Percentiles rank a stretch among this genome's conserved stretches.
These are phyloP conservation scores for Capillidium heterosporum DNA, from an alignment of 371 early-diverging fungal genomes.

Conservation along the genomic window DNA sequence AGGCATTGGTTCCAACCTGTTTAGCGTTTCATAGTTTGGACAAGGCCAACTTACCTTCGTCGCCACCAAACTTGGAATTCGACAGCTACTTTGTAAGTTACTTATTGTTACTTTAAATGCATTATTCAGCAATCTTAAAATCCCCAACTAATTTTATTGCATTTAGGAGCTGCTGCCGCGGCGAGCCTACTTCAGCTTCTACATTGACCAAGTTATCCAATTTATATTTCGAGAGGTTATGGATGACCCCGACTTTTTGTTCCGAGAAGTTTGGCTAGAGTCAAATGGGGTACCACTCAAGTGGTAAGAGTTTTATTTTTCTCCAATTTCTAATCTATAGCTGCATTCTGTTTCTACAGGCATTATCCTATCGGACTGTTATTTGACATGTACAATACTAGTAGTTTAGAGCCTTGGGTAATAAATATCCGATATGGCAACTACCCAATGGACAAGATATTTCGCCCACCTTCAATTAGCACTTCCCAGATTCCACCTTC, in stretches of 20 bases:
- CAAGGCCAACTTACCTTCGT: background rate
- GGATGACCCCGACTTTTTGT: background rate
- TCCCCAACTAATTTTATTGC: background rate
- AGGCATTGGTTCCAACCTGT: no score
- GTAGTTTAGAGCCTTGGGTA: background rate
- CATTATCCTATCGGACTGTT: background rate
- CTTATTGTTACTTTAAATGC: background rate
- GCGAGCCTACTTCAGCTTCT: background rate
- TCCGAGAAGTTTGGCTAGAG: background rate
- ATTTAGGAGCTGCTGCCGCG: background rate
- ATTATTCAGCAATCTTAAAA: background rate
- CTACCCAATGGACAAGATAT: background rate
- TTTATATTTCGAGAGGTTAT: background rate
- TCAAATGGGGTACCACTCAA: background rate
- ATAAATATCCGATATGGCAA: background rate
- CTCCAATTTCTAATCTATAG: background rate
- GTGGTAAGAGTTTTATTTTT: background rate
- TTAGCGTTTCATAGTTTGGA: background rate
- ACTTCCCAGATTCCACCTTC: background rate
- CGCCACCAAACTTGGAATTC: background rate
- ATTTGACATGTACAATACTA: background rate
- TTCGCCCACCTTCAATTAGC: background rate
- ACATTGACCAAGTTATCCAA: background rate
- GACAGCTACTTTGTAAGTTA: background rate
- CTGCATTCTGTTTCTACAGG: background rate